Conservation (phyloP, 2,329 filamentous ascomycete species). For the Pseudopyrenochaeta lycopersici region DNA sequence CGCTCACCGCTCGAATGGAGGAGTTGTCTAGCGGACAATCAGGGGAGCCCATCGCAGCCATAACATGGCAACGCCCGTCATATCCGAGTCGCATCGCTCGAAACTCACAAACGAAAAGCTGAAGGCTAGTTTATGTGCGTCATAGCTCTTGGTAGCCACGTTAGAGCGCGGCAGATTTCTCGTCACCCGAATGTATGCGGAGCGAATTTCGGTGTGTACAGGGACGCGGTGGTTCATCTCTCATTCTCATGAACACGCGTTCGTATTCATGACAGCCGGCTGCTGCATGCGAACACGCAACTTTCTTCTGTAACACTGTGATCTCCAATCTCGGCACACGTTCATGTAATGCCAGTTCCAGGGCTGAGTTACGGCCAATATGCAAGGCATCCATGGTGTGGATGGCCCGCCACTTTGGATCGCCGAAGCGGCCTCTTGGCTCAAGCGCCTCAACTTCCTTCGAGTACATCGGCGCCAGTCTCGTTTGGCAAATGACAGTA, state of each 20-base stretch:
- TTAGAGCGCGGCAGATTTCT: slow-evolving; percentile 25
- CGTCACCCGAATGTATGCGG: slow-evolving; percentile 11
- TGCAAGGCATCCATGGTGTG: slow-evolving; percentile 16
- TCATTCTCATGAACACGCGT: slow-evolving; percentile 5
- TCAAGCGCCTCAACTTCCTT: slow-evolving; percentile 28
- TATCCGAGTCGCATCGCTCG: slow-evolving; percentile 31
- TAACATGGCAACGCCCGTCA: slow-evolving; percentile 31
- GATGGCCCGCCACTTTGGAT: slow-evolving; percentile 35
- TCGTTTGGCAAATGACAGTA: slow-evolving; percentile 47
- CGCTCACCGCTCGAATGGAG: slow-evolving; percentile 41
- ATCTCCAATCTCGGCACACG: slow-evolving; percentile 6
- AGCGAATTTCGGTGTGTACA: slow-evolving; percentile 11
- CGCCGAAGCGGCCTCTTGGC: slow-evolving; percentile 33
- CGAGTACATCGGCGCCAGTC: slow-evolving; percentile 26
- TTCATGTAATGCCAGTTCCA: slow-evolving; percentile 1
- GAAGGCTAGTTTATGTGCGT: slow-evolving; percentile 26
- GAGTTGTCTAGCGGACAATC: slow-evolving; percentile 19
- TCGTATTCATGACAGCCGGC: neutral
- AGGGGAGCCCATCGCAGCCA: slow-evolving; percentile 28
- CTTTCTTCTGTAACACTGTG: neutral
- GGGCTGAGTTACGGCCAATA: slow-evolving; percentile 11
- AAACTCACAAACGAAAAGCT: slow-evolving; percentile 24
- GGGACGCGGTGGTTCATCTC: slow-evolving; percentile 9
- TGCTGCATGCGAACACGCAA: neutral
- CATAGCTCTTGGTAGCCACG: slow-evolving; percentile 26